Conservation (phyloP, 805 yeast species). For the Jamesozyma rosinii region DNA sequence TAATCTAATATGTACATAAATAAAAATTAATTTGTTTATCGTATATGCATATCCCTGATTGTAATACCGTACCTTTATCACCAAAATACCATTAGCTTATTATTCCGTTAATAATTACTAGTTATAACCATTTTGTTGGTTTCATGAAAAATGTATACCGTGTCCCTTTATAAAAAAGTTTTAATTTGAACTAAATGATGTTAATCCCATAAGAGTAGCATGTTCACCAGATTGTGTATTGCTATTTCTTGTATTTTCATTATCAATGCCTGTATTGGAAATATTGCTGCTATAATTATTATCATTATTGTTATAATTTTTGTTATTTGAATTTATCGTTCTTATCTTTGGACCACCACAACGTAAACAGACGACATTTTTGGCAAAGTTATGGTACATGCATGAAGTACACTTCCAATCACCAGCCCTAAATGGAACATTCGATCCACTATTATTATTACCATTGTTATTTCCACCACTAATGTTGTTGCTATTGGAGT, state of each 20-base stretch:
- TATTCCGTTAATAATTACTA: conserved; percentile 2
- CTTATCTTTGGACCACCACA: conserved; percentile 62
- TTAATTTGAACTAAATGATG: background rate
- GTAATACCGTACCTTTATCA: background rate
- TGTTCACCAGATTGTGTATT: too few relatives aligned
- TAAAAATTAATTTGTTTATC: background rate
- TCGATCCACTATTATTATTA: conserved; percentile 30
- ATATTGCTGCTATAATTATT: background rate
- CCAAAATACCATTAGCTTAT: conserved; percentile 1
- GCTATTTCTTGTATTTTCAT: background rate
- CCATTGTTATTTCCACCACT: conserved; percentile 12
- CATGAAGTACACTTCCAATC: conserved; percentile 90
- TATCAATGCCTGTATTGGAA: background rate
- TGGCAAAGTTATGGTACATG: conserved; percentile 85
- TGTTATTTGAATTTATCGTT: conserved; percentile 2
- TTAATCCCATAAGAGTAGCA: too few relatives aligned
- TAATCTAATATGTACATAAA: background rate
- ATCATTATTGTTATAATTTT: conserved; percentile 4
- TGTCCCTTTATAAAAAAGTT: background rate
- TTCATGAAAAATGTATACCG: background rate
- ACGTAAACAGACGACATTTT: conserved; percentile 74
- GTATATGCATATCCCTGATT: background rate
- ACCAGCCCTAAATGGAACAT: conserved; percentile 91
- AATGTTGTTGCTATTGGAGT: conserved; percentile 12
- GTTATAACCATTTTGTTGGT: background rate